These are phyloP conservation scores for Raddia guianensis DNA, from an alignment of 176 grass and related monocot species.

Conservation along the genomic window DNA sequence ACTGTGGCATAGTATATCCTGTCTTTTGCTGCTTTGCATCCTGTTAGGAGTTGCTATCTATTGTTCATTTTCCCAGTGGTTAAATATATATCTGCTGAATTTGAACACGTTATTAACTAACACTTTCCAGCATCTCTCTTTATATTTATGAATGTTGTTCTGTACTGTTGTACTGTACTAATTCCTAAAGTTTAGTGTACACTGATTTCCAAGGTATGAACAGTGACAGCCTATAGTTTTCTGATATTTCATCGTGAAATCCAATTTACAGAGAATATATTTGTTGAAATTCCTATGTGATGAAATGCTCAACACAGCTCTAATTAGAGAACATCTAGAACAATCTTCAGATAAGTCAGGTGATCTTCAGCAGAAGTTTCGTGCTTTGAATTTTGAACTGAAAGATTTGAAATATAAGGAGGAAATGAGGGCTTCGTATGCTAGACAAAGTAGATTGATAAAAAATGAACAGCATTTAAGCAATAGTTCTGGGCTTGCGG, in stretches of 20 bases:
- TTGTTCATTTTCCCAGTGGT: constrained; percentile 7
- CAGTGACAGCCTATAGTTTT: constrained; percentile 34
- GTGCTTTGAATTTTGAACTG: constrained; percentile 63
- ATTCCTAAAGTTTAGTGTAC: constrained; percentile 24
- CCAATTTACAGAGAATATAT: constrained; percentile 75
- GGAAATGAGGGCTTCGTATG: constrained; percentile 49
- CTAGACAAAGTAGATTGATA: constrained; percentile 51
- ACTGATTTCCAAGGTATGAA: constrained; percentile 33
- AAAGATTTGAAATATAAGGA: constrained; percentile 81
- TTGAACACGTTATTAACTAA: not conserved
- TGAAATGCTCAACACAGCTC: constrained; percentile 83
- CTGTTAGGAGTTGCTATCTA: not conserved
- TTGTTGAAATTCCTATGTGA: constrained; percentile 95
- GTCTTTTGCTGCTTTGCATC: not conserved
- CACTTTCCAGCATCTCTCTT: not conserved
- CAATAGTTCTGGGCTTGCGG: constrained; percentile 41
- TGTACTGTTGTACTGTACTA: constrained; percentile 10
- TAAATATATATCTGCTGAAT: not conserved
- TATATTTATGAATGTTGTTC: not conserved
- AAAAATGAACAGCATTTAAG: constrained; percentile 54
- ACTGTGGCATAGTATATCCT: not conserved
- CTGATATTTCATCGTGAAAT: constrained; percentile 47
- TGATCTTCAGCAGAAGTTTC: constrained; percentile 89
- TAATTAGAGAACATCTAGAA: constrained; percentile 89
- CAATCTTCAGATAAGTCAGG: constrained; percentile 78